Conservation (phyloP, 805 yeast species). For the Pichia kluyveri region DNA sequence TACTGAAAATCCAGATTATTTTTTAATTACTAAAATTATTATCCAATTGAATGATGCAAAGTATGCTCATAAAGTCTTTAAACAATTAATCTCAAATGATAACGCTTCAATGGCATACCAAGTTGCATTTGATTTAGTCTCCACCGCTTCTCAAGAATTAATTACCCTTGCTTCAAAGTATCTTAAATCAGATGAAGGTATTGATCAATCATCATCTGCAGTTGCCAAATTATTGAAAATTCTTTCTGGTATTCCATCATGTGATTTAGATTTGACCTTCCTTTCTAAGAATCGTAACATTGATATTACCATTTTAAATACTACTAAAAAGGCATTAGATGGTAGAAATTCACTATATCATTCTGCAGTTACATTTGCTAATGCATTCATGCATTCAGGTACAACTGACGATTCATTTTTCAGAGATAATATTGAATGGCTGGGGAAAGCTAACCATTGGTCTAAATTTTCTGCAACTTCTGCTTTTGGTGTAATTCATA, state of each 20-base stretch:
- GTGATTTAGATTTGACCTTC: conserved; percentile 87
- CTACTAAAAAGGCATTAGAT: conserved; percentile 73
- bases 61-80: conserved; percentile 63
- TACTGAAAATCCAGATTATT: conserved; percentile 66
- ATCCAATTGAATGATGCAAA: conserved; percentile 76
- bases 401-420: conserved; percentile 92
- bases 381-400: conserved; percentile 92
- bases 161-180: conserved; percentile 45
- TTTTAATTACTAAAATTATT: conserved; percentile 74
- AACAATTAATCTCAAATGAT: conserved; percentile 35
- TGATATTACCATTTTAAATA: conserved; percentile 72
- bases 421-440: conserved; percentile 87
- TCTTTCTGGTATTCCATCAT: conserved; percentile 85
- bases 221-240: conserved; percentile 42
- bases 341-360: conserved; percentile 92
- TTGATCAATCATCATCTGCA: conserved; percentile 21
- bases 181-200: conserved; percentile 24
- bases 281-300: conserved; percentile 80
- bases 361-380: conserved; percentile 89
- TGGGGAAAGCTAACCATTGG: conserved; percentile 97
- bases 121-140: conserved; percentile 90
- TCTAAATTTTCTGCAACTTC: conserved; percentile 97
- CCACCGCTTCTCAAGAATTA: conserved; percentile 84
- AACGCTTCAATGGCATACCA: conserved; percentile 67
- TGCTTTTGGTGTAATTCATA: conserved; percentile 93